phyloP scores from a whole-genome alignment of 208 protist genomes.

The Trypanosoma caninum region DNA sequence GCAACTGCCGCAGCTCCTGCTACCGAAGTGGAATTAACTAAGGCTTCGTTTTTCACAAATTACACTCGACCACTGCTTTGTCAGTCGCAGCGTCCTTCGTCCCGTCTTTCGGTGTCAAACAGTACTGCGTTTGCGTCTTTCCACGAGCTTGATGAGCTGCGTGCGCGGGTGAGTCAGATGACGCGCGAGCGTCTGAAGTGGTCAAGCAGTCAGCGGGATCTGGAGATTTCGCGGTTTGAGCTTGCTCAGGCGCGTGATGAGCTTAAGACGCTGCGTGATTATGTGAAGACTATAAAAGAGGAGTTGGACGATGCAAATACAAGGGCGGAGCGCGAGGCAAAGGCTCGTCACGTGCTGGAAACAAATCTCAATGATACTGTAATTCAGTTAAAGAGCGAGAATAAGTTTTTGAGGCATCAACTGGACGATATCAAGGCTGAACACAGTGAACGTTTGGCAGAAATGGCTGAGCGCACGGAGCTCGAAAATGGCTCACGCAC shows the following conservation, averaged over 20 bases:
- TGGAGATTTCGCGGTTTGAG: conserved; percentile 78
- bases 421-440: conserved; percentile 65
- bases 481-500: conserved; percentile 45
- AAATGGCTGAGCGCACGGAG: conserved; percentile 59
- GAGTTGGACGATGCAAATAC: conserved; percentile 56
- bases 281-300: conserved; percentile 34
- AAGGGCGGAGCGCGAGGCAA: conserved; percentile 42
- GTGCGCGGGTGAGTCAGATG: conserved; percentile 56
- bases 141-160: conserved; percentile 83
- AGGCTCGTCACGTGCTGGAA: conserved; percentile 40
- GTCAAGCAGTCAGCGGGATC: conserved; percentile 68
- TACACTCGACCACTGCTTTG: conserved; percentile 25
- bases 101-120: conserved; percentile 54
- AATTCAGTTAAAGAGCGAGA: conserved; percentile 37
- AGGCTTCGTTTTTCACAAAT: conserved; percentile 44
- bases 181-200: conserved; percentile 77
- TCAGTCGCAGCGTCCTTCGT: conserved; percentile 24
- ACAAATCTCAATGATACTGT: conserved; percentile 29
- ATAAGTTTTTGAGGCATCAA: conserved; percentile 54
- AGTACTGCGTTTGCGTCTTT: conserved; percentile 59
- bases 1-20: neutral
- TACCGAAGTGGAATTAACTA: conserved; percentile 55
- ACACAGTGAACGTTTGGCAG: conserved; percentile 41
- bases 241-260: conserved; percentile 67
- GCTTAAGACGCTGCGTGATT: conserved; percentile 45